A percentile compares a stretch with the other conserved stretches of the same genome.
These are phyloP conservation scores for Diaporthe helianthi DNA, from an alignment of 2,329 filamentous ascomycete genomes.

Conservation along the genomic window DNA sequence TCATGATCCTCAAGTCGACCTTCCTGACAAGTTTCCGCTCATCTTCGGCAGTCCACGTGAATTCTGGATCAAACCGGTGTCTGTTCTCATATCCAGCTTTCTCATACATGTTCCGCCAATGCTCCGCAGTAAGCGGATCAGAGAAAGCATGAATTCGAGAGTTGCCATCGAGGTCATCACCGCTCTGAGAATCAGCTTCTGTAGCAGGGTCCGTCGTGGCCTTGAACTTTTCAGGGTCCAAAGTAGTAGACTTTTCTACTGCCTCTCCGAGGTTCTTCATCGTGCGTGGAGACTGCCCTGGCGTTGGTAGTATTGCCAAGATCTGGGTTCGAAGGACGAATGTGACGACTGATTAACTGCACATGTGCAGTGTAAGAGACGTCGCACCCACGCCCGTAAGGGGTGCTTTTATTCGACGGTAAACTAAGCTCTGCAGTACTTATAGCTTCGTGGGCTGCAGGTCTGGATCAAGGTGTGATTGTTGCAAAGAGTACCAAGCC, in stretches of 20 bases:
- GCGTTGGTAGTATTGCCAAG: background rate
- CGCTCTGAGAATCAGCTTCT: background rate
- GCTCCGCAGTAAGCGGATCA: constrained; percentile 51
- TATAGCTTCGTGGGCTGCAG: constrained; percentile 6
- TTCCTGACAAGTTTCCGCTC: constrained; percentile 60
- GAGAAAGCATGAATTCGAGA: constrained; percentile 51
- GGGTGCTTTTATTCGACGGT: background rate
- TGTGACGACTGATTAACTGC: background rate
- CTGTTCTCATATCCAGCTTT: constrained; percentile 64
- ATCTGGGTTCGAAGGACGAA: background rate
- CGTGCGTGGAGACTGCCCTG: background rate
- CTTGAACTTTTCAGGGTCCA: constrained; percentile 12
- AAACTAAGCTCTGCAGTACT: constrained; percentile 31
- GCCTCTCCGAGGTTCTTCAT: constrained; percentile 9
- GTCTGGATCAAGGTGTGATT: constrained; percentile 16
- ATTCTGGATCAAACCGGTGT: constrained; percentile 65
- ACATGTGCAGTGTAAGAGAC: background rate
- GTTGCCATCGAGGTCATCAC: background rate
- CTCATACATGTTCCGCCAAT: constrained; percentile 62
- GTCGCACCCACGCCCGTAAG: background rate
- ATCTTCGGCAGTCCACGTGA: constrained; percentile 60
- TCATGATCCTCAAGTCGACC: constrained; percentile 49
- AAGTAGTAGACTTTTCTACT: background rate
- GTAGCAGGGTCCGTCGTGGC: background rate
- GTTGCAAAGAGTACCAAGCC: constrained; percentile 30